phyloP scores from a whole-genome alignment of 176 grass and related monocot genomes.

The Pontederia paniculata region DNA sequence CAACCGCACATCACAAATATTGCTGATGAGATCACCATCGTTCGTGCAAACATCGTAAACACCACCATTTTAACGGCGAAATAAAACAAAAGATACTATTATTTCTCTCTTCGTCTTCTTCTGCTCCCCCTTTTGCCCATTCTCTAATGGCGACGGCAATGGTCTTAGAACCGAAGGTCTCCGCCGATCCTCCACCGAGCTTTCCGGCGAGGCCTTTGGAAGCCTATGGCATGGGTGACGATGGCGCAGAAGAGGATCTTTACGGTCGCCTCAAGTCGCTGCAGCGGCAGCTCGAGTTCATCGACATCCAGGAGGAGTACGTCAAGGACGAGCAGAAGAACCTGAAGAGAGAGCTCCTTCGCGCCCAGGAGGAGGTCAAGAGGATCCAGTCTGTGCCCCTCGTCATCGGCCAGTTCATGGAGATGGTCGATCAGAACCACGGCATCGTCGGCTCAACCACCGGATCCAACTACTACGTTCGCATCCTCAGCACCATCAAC shows the following conservation, averaged over 20 bases:
- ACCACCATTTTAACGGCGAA: no score
- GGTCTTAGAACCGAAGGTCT: conserved; percentile 14
- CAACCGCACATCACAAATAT: no score
- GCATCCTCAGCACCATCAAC: conserved; percentile 94
- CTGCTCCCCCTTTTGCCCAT: no score
- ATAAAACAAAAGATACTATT: no score
- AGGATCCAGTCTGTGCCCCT: conserved; percentile 95
- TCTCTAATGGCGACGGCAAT: no score
- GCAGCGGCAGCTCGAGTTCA: conserved; percentile 88
- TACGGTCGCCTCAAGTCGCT: conserved; percentile 84
- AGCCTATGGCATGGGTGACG: not conserved
- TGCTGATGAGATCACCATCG: no score
- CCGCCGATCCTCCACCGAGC: conserved; percentile 1
- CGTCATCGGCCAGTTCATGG: conserved; percentile 99
- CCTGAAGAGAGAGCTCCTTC: conserved; percentile 82
- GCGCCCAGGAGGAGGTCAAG: conserved; percentile 97
- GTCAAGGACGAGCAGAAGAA: conserved; percentile 99
- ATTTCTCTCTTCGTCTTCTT: no score
- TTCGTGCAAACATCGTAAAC: no score
- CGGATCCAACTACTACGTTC: conserved; percentile 90
- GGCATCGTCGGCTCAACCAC: conserved; percentile 96
- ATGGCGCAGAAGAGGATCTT: conserved; percentile 67
- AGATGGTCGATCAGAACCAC: conserved; percentile 98
- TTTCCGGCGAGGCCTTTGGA: conserved; percentile 9
- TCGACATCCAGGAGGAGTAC: conserved; percentile 96